A percentile compares a stretch with the other conserved stretches of the same genome.
phyloP scores from a whole-genome alignment of 2,329 filamentous ascomycete species.

The Aspergillus awamori region DNA sequence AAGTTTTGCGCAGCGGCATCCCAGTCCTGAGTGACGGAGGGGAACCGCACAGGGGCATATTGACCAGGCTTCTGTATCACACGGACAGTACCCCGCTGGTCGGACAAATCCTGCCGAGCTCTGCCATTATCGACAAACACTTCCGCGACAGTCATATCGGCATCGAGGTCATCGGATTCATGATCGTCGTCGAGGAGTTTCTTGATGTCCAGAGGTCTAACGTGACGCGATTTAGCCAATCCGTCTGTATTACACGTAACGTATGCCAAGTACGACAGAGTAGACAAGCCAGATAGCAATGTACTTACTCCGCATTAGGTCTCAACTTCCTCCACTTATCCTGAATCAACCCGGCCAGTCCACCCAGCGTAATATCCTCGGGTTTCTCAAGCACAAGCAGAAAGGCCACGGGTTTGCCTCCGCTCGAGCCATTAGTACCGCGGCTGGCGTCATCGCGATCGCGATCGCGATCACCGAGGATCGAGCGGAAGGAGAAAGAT shows the following conservation, averaged over 20 bases:
- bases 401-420: constrained; percentile 31
- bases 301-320: constrained; percentile 37
- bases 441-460: constrained; percentile 20
- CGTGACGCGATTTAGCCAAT: neutral
- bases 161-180: constrained; percentile 35
- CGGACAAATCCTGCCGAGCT: constrained; percentile 35
- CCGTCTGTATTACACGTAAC: constrained; percentile 11
- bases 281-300: neutral
- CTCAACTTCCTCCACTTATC: constrained; percentile 38
- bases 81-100: constrained; percentile 39
- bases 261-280: neutral
- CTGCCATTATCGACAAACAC: constrained; percentile 44
- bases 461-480: constrained; percentile 19
- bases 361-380: constrained; percentile 34
- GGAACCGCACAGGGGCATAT: constrained; percentile 31
- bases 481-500: constrained; percentile 17
- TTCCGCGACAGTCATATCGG: constrained; percentile 40
- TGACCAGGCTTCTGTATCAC: constrained; percentile 37
- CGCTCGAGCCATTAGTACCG: constrained; percentile 4
- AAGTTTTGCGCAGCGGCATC: constrained; percentile 28
- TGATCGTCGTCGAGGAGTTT: constrained; percentile 42
- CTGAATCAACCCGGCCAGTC: constrained; percentile 36
- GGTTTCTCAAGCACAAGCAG: constrained; percentile 36
- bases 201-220: constrained; percentile 41
- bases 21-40: constrained; percentile 43